Percentiles rank a stretch among this genome's conserved stretches.
phyloP scores from a whole-genome alignment of 768 basidiomycete genomes.

The Leccinellum luteum region DNA sequence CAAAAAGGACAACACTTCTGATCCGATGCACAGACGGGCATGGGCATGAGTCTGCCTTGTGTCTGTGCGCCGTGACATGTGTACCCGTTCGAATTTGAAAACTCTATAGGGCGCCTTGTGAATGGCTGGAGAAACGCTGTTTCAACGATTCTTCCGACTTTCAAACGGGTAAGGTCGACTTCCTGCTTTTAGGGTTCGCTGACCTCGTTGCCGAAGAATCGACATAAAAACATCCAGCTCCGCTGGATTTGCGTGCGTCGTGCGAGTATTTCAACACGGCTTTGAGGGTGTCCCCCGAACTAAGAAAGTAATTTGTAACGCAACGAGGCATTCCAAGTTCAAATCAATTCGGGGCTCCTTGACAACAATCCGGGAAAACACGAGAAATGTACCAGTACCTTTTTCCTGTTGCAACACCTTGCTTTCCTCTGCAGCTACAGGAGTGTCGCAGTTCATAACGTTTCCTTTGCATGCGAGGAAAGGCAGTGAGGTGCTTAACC shows the following conservation, averaged over 20 bases:
- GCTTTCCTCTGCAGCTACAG: constrained; percentile 1
- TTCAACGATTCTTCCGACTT: constrained; percentile 3
- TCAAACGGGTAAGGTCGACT: constrained; percentile 1
- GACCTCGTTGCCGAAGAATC: constrained; percentile 1
- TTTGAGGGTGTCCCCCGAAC: not conserved
- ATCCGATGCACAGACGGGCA: not conserved
- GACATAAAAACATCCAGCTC: constrained; percentile 15
- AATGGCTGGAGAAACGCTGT: not conserved
- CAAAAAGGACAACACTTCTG: not conserved
- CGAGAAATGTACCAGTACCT: constrained; percentile 4
- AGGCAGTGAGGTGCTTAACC: constrained; percentile 2
- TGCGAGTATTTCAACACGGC: not conserved
- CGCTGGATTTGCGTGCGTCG: constrained; percentile 3
- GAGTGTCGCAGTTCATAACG: not conserved
- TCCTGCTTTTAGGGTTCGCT: constrained; percentile 5
- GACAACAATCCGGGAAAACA: constrained; percentile 1
- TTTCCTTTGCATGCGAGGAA: constrained; percentile 1
- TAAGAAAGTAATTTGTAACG: constrained; percentile 1
- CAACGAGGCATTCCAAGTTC: constrained; percentile 17
- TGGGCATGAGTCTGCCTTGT: not conserved
- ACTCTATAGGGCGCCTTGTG: not conserved
- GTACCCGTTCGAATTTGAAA: constrained; percentile 1
- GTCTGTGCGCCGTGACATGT: not conserved
- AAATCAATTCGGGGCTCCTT: not conserved
- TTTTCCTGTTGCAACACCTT: constrained; percentile 3